These are phyloP conservation scores for Spinellus fusiger DNA, from an alignment of 192 early-diverging fungal genomes.

Conservation along the genomic window DNA sequence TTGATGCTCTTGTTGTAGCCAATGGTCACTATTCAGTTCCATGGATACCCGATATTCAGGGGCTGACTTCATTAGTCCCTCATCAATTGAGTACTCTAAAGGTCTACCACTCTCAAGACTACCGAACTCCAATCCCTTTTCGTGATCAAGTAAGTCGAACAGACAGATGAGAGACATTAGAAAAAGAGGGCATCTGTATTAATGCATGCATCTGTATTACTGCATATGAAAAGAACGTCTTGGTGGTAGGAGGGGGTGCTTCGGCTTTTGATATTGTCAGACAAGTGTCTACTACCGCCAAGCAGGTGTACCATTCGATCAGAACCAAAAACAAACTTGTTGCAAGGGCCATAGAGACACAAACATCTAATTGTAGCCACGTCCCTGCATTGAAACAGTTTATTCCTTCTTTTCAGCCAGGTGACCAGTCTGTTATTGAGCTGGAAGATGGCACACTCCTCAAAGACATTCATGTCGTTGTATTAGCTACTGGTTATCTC, in stretches of 20 bases:
- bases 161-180: not conserved
- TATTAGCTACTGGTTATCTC: conserved; percentile 65
- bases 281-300: conserved; percentile 32
- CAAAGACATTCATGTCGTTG: conserved; percentile 37
- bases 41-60: conserved; percentile 40
- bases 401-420: not conserved
- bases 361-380: not conserved
- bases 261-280: conserved; percentile 50
- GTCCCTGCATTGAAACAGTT: not conserved
- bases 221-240: conserved; percentile 22
- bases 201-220: not conserved
- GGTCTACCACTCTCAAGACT: conserved; percentile 29
- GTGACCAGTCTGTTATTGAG: conserved; percentile 4
- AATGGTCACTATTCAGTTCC: conserved; percentile 44
- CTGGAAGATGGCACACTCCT: conserved; percentile 30
- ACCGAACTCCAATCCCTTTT: conserved; percentile 23
- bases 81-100: not conserved
- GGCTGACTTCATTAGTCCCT: conserved; percentile 9
- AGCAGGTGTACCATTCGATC: conserved; percentile 34
- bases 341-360: not conserved
- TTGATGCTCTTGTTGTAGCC: conserved; percentile 46
- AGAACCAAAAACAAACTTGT: conserved; percentile 10
- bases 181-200: not conserved
- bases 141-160: conserved; percentile 25
- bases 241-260: conserved; percentile 49